A percentile compares a stretch with the other conserved stretches of the same genome.
phyloP scores from a whole-genome alignment of 768 basidiomycete genomes.

The Omphalotus guepiniiformis region DNA sequence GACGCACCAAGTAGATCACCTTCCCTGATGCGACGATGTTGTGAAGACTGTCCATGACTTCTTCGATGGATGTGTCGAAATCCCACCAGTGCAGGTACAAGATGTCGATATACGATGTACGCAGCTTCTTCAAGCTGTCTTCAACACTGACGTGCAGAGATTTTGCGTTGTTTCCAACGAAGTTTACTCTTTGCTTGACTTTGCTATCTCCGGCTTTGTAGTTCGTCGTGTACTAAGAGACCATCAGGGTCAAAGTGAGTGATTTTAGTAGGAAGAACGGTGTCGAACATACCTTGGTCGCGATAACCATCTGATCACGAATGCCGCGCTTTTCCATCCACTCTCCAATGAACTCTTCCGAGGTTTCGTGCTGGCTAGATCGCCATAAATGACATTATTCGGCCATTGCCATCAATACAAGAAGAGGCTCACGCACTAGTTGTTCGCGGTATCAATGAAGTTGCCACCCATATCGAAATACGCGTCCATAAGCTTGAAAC shows the following conservation, averaged over 20 bases:
- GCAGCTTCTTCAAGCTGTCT: conserved; percentile 8
- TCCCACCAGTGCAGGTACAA: conserved; percentile 9
- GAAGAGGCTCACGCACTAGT: conserved; percentile 25
- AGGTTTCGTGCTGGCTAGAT: conserved; percentile 46
- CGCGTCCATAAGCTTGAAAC: conserved; percentile 42
- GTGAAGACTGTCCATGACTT: conserved; percentile 26
- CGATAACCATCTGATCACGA: conserved; percentile 45
- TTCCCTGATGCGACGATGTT: conserved; percentile 36
- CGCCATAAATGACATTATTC: not conserved
- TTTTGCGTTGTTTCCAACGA: conserved; percentile 46
- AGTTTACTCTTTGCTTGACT: conserved; percentile 31
- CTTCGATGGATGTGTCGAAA: conserved; percentile 7
- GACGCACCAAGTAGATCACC: conserved; percentile 32
- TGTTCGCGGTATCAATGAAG: conserved; percentile 44
- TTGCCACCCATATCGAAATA: conserved; percentile 39
- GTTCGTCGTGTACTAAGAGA: conserved; percentile 29
- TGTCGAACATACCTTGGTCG: conserved; percentile 32
- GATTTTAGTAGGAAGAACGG: not conserved
- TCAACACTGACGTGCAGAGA: conserved; percentile 6
- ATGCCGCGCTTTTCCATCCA: conserved; percentile 44
- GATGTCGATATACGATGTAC: conserved; percentile 8
- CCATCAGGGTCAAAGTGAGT: not conserved
- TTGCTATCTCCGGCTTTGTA: conserved; percentile 25
- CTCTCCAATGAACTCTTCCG: conserved; percentile 50
- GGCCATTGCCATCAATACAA: not conserved